Base-by-base conservation (phyloP, 805 yeast species). In the Candida sakaeoensis region DNA sequence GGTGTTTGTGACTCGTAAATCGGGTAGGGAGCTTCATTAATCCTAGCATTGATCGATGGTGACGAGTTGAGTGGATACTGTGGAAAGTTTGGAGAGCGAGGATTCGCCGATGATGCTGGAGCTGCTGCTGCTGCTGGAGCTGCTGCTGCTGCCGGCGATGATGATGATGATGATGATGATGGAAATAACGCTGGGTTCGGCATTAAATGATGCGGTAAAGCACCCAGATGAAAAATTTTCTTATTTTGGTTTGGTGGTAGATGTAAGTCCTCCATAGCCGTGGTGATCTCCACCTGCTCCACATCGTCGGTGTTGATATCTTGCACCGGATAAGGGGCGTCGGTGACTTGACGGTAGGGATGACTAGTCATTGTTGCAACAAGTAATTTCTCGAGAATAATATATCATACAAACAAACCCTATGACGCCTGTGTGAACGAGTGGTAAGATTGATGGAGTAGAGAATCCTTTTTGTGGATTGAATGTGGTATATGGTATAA, bases 1-100 rank as follows among this genome's bases (percentile, higher is more conserved):
- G 63, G 62, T 9, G 61, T 53, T 24, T 35, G 50, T 9, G 56
- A 32, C 13, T 46, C 55, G 33, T 49, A 48, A 7, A 33, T 39
- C 13, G 58, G 57, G 31, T 51, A 53, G 23, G 50, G 50, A 8
- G 41, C 33, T 8, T 36, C 28, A 5, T 25, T 12, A 27, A 35
- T 35, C 5, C 41, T 36, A 12, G 26, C 28, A 13, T 15, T 27
- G 9, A 33, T 17, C 23, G 42, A 32, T 26, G 36, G 37, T 10
- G 33, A 18, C 6, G 26, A 18, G 16, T 17, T 15, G 3, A 13
- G 6, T 27, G 34, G 35, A n/a, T 22, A 33, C 6, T 32, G 43
- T 8, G 31, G 8, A 13, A 10, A 18, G 15, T 17, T 15, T 10
- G 37, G 37, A 7, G 41, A 13, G 10, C 36, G 40, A 31, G 13